Conservation (phyloP, 495 filamentous ascomycete genomes). For the Penicillium malachiteum region DNA sequence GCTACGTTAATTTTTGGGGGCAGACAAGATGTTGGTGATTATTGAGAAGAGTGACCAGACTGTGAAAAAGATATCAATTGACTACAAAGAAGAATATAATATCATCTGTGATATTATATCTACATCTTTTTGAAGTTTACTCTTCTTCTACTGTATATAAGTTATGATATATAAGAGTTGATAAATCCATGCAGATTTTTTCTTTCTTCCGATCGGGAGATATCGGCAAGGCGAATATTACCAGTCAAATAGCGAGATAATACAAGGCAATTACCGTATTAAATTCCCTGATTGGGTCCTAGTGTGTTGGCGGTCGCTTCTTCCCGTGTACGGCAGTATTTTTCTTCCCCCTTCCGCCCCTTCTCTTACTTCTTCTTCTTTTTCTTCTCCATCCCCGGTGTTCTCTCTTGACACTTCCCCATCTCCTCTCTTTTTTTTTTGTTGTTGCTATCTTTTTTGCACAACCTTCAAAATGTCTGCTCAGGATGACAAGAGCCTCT, state of each 20-base stretch:
- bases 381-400: slow-evolving; percentile 37
- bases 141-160: too few species aligned
- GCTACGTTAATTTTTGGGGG: slow-evolving; percentile 8
- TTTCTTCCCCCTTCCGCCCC: slow-evolving; percentile 42
- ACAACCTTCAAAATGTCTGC: slow-evolving; percentile 51
- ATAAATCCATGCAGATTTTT: slow-evolving; percentile 20
- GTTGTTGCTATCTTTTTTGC: slow-evolving; percentile 36
- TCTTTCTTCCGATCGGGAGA: slow-evolving; percentile 39
- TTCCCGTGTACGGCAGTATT: slow-evolving; percentile 46
- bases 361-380: slow-evolving; percentile 32
- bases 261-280: slow-evolving; percentile 17
- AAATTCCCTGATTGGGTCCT: slow-evolving; percentile 30
- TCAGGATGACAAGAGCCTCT: slow-evolving; percentile 69
- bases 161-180: background rate
- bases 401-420: slow-evolving; percentile 41
- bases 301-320: slow-evolving; percentile 39
- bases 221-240: slow-evolving; percentile 33
- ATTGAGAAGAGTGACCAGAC: background rate
- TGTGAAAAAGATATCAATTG: background rate
- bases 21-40: background rate
- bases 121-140: background rate
- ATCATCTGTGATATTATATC: background rate
- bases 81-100: background rate
- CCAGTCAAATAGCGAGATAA: background rate
- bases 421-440: slow-evolving; percentile 45